Conservation (phyloP, 805 yeast species). For the Metschnikowia santaceciliae region DNA sequence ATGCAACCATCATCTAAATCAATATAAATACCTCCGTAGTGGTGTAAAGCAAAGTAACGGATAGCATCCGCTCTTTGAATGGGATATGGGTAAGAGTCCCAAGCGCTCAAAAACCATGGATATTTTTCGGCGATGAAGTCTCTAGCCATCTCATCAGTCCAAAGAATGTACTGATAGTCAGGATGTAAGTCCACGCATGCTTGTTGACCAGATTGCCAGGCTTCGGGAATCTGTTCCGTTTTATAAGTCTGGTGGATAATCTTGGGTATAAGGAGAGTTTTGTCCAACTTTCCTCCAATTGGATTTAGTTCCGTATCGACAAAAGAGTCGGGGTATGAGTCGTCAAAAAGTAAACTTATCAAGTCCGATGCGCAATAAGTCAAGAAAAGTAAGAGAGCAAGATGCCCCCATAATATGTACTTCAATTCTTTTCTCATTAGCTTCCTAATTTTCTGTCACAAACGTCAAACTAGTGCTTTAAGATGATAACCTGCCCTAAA, state of each 20-base stretch:
- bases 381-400: conserved; percentile 48
- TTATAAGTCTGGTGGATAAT: conserved; percentile 93
- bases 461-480: background rate
- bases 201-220: conserved; percentile 76
- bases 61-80: conserved; percentile 90
- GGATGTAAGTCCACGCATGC: conserved; percentile 76
- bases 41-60: conserved; percentile 76
- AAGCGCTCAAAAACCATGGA: conserved; percentile 82
- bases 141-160: conserved; percentile 86
- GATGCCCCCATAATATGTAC: conserved; percentile 56
- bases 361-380: conserved; percentile 68
- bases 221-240: conserved; percentile 69
- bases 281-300: conserved; percentile 36
- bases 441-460: background rate
- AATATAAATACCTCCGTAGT: conserved; percentile 86
- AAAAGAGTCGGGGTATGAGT: conserved; percentile 60
- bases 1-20: conserved; percentile 90
- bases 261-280: conserved; percentile 69
- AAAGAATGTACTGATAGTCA: conserved; percentile 79
- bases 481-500: background rate
- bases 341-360: conserved; percentile 70
- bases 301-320: conserved; percentile 61
- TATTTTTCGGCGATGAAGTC: conserved; percentile 74
- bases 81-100: conserved; percentile 73
- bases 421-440: conserved; percentile 64